phyloP scores from a whole-genome alignment of 371 early-diverging fungal genomes.

The Antonospora locustae region DNA sequence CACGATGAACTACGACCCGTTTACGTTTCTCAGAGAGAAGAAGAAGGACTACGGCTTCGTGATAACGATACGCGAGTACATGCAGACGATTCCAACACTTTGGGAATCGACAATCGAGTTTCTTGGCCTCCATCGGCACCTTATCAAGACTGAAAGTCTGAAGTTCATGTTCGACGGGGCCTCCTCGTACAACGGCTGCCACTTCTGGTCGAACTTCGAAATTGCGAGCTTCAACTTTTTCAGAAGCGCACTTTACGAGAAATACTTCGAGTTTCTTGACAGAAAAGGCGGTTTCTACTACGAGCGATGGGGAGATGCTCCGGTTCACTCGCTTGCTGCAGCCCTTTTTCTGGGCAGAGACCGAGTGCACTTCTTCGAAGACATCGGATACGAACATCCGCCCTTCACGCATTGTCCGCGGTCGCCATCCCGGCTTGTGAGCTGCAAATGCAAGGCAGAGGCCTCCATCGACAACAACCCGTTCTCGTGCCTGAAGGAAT shows the following conservation, averaged over 20 bases:
- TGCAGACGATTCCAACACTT: slow-evolving; percentile 64
- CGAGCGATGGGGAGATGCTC: slow-evolving; percentile 85
- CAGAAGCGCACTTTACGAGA: slow-evolving; percentile 59
- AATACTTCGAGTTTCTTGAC: slow-evolving; percentile 69
- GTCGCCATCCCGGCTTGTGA: slow-evolving; percentile 21
- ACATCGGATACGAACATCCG: slow-evolving; percentile 56
- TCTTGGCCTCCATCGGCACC: not conserved
- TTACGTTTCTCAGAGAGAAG: slow-evolving; percentile 60
- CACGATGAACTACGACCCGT: slow-evolving; percentile 69
- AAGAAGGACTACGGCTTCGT: slow-evolving; percentile 66
- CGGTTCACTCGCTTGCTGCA: slow-evolving; percentile 69
- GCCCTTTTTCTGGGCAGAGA: slow-evolving; percentile 59
- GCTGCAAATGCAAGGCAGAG: slow-evolving; percentile 45
- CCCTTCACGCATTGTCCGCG: slow-evolving; percentile 53
- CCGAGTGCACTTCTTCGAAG: slow-evolving; percentile 69
- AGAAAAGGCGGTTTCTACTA: slow-evolving; percentile 74
- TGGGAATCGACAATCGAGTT: slow-evolving; percentile 60
- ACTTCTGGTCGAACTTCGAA: slow-evolving; percentile 90
- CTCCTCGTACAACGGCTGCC: slow-evolving; percentile 58
- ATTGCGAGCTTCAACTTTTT: slow-evolving; percentile 70
- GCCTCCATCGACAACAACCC: slow-evolving; percentile 35
- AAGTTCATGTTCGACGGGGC: slow-evolving; percentile 39
- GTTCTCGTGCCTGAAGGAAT: slow-evolving; percentile 40
- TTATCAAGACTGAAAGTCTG: slow-evolving; percentile 18
- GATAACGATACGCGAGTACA: slow-evolving; percentile 63